phyloP scores from a whole-genome alignment of 257 asterid genomes.

The Catharanthus roseus region DNA sequence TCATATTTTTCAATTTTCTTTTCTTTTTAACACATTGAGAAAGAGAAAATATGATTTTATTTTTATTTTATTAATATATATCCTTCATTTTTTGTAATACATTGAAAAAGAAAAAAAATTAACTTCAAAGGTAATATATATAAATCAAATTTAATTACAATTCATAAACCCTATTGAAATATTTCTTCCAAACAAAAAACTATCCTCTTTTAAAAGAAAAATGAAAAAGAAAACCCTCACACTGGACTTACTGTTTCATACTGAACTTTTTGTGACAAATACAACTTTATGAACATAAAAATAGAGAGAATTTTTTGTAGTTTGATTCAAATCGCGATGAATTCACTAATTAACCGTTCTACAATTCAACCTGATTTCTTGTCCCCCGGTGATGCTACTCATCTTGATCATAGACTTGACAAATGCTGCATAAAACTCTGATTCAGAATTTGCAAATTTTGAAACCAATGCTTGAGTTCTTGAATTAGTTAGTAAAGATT shows the following conservation, averaged over 20 bases:
- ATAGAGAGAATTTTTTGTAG: not conserved
- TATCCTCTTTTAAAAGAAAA: not conserved
- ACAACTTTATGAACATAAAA: not conserved
- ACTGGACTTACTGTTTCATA: not conserved
- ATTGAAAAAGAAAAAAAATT: too few species aligned
- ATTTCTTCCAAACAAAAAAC: not conserved
- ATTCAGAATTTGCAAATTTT: conserved; percentile 48
- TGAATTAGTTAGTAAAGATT: conserved; percentile 45
- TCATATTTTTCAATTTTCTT: too few species aligned
- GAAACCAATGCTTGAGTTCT: conserved; percentile 49
- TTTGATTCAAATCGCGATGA: not conserved
- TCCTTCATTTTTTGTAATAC: too few species aligned
- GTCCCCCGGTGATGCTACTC: conserved; percentile 64
- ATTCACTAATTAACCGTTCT: conserved; percentile 31
- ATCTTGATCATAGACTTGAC: conserved; percentile 73
- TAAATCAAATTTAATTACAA: not conserved
- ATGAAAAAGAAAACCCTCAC: not conserved
- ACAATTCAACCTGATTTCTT: conserved; percentile 56
- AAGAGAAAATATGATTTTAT: too few species aligned
- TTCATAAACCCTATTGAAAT: too few species aligned
- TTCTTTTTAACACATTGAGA: too few species aligned
- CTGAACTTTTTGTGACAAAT: not conserved
- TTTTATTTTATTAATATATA: too few species aligned
- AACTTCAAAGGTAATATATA: not conserved
- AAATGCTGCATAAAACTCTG: conserved; percentile 51